Conservation (phyloP, 306 rosid species). For the Rosa multiflora region DNA sequence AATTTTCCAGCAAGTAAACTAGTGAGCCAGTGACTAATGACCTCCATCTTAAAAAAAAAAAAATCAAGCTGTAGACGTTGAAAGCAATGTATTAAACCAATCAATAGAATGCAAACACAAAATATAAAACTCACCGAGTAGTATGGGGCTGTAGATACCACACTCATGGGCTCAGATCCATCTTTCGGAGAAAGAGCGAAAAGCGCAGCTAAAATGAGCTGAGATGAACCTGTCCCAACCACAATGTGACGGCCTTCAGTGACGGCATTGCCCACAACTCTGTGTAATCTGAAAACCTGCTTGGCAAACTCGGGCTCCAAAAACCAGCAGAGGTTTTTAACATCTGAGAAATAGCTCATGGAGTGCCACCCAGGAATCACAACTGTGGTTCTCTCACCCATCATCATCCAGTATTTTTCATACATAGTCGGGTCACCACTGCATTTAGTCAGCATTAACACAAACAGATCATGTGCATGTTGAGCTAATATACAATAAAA, state of each 20-base stretch:
- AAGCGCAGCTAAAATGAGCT: constrained; percentile 76
- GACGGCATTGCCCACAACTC: constrained; percentile 71
- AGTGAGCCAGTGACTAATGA: neutral
- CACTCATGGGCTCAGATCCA: constrained; percentile 52
- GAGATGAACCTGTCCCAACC: constrained; percentile 96
- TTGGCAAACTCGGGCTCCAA: constrained; percentile 63
- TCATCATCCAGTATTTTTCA: constrained; percentile 62
- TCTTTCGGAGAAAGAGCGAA: constrained; percentile 65
- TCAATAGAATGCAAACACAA: constrained; percentile 24
- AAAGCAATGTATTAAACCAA: neutral
- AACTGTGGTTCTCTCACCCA: constrained; percentile 60
- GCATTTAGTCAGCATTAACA: constrained; percentile 21
- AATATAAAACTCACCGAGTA: constrained; percentile 61
- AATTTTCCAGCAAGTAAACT: constrained; percentile 25
- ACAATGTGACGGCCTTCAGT: constrained; percentile 70
- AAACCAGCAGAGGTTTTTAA: constrained; percentile 70
- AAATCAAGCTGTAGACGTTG: neutral
- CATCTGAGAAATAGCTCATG: constrained; percentile 73
- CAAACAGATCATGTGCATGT: neutral
- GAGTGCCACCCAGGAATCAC: constrained; percentile 80
- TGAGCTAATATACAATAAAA: neutral
- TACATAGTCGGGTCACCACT: constrained; percentile 92
- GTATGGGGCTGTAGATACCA: constrained; percentile 71
- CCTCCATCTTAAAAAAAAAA: neutral
- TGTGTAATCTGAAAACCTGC: constrained; percentile 69